Evolutionary conservation across 2,329 filamentous ascomycete genomes (phyloP).

Genomic region (Botrytis porri): DNA sequence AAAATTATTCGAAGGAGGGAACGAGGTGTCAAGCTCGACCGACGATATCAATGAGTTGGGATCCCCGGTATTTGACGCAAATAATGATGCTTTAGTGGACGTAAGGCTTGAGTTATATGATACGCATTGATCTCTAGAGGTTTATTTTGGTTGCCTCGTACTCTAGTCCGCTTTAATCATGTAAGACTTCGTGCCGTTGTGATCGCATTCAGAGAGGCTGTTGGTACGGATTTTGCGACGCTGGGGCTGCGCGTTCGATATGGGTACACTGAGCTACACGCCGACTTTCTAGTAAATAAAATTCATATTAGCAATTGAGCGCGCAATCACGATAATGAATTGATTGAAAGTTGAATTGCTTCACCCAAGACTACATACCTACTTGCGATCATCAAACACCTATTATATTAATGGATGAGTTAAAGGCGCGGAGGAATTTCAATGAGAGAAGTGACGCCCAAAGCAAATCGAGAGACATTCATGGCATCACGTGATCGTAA

Average conservation of each 20-base stretch:
- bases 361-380: not conserved
- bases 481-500: not conserved
- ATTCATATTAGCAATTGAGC: constrained; percentile 6
- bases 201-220: not conserved
- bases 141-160: not conserved
- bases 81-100: not conserved
- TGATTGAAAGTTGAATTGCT: not conserved
- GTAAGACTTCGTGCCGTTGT: not conserved
- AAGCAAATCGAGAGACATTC: not conserved
- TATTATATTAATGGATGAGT: not conserved
- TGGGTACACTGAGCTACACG: not conserved
- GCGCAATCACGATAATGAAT: not conserved
- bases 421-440: not conserved
- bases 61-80: not conserved
- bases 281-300: not conserved
- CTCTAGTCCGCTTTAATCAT: not conserved
- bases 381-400: not conserved
- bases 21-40: not conserved
- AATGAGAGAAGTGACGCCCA: not conserved
- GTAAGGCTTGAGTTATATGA: not conserved
- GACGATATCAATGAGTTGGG: not conserved
- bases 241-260: not conserved
- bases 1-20: not conserved
- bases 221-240: not conserved
- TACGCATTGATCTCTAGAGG: not conserved